Percentiles rank a stretch among this genome's conserved stretches.
Evolutionary conservation across 1,284 basidiomycete species (phyloP).

Genomic region (Cryptococcus sp.): DNA sequence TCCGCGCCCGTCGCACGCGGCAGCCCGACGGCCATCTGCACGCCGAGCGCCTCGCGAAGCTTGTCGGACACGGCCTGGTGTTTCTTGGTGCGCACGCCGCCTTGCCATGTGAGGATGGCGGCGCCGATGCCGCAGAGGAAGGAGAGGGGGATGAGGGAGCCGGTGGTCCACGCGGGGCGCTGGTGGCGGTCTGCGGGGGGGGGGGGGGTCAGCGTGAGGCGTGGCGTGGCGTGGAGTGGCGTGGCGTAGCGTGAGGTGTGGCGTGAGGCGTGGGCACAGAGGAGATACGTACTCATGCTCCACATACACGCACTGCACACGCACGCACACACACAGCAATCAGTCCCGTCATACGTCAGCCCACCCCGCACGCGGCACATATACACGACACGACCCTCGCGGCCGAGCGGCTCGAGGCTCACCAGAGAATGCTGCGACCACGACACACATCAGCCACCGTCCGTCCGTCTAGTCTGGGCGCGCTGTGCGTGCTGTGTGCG

Average conservation of each 20-base stretch:
- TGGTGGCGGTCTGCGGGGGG: constrained; percentile 35
- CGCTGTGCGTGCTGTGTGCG: too few species aligned
- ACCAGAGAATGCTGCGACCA: constrained; percentile 18
- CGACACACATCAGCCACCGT: not conserved
- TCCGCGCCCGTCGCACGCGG: constrained; percentile 5
- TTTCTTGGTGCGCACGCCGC: constrained; percentile 72
- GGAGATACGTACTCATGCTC: constrained; percentile 56
- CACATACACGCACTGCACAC: constrained; percentile 70
- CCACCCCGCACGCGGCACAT: too few species aligned
- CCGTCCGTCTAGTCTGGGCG: too few species aligned
- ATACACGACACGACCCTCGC: too few species aligned
- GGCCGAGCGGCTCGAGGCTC: constrained; percentile 1
- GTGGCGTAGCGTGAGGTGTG: too few species aligned
- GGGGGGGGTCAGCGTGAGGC: not conserved
- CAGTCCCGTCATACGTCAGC: too few species aligned
- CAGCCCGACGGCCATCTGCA: constrained; percentile 25
- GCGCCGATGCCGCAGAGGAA: constrained; percentile 80
- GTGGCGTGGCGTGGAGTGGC: not conserved
- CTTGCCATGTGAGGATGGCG: constrained; percentile 72
- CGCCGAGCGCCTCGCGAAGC: constrained; percentile 64
- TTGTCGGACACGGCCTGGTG: constrained; percentile 67
- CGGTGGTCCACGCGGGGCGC: constrained; percentile 57
- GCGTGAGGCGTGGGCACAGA: not conserved
- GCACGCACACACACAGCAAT: too few species aligned
- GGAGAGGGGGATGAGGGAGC: constrained; percentile 66